Conservation (phyloP, 106 monocot species). For the Xerophyta viscosa region DNA sequence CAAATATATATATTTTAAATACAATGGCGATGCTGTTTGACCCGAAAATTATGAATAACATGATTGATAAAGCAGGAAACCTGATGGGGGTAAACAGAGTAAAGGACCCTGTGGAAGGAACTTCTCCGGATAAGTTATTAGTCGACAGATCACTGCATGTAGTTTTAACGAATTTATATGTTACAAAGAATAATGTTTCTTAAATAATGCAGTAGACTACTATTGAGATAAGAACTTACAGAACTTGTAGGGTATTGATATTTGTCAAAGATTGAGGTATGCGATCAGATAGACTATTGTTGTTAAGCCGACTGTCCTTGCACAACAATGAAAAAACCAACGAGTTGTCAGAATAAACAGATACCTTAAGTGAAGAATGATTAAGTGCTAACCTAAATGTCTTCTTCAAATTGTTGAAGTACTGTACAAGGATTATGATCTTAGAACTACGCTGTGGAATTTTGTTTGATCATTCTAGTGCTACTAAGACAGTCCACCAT, state of each 20-base stretch:
- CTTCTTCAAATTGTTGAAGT: too few species aligned
- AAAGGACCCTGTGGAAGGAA: constrained; percentile 72
- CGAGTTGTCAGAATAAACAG: too few species aligned
- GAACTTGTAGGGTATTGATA: constrained; percentile 56
- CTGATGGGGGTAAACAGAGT: constrained; percentile 42
- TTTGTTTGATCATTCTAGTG: too few species aligned
- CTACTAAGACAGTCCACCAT: too few species aligned
- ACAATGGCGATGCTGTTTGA: not conserved
- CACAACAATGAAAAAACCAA: constrained; percentile 11
- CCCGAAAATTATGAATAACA: not conserved
- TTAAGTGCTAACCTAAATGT: too few species aligned
- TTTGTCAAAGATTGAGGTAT: constrained; percentile 65
- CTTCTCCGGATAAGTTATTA: constrained; percentile 64
- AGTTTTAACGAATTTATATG: not conserved
- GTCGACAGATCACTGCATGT: constrained; percentile 65
- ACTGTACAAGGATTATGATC: too few species aligned
- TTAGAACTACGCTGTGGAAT: too few species aligned
- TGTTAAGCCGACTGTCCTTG: constrained; percentile 75
- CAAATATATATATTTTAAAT: constrained; percentile 1
- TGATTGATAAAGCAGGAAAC: constrained; percentile 1
- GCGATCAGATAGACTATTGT: constrained; percentile 47
- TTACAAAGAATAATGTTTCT: too few species aligned
- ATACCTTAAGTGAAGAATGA: not conserved
- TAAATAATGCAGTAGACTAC: not conserved
- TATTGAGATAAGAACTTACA: constrained; percentile 38